These are phyloP conservation scores for Pseudisothecium myosuroides DNA, from an alignment of 225 moss, liverwort and hornwort species.

Conservation along the genomic window DNA sequence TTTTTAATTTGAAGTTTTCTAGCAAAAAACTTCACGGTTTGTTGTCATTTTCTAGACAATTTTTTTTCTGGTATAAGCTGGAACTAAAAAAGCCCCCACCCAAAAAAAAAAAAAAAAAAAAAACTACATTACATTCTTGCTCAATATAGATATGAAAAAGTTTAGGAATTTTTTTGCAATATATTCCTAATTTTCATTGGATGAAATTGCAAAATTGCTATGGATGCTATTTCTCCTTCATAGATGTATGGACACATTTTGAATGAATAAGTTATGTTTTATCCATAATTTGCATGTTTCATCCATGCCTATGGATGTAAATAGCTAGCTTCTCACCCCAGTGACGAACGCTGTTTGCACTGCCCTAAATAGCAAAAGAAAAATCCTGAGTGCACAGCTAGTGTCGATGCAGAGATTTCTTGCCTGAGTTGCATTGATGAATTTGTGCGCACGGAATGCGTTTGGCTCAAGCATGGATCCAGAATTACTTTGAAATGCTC, in stretches of 20 bases:
- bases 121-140: no score
- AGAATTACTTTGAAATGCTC: background rate
- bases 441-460: background rate
- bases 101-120: no score
- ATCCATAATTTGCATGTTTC: background rate
- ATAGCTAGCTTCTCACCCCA: background rate
- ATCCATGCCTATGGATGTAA: background rate
- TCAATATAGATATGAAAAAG: background rate
- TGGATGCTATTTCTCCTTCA: background rate
- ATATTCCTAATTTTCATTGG: no score
- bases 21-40: no score
- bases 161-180: rapidly evolving
- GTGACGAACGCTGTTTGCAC: no score
- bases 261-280: background rate
- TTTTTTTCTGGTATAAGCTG: no score
- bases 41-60: no score
- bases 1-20: no score
- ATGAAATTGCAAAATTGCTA: background rate
- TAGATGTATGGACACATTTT: background rate
- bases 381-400: background rate
- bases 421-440: background rate
- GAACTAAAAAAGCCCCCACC: no score
- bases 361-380: background rate
- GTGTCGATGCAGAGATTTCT: background rate
- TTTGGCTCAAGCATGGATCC: background rate